Percentiles rank a stretch among this genome's conserved stretches.
These are phyloP conservation scores for Elsinoe perseae DNA, from an alignment of 2,329 filamentous ascomycete genomes.

Conservation along the genomic window DNA sequence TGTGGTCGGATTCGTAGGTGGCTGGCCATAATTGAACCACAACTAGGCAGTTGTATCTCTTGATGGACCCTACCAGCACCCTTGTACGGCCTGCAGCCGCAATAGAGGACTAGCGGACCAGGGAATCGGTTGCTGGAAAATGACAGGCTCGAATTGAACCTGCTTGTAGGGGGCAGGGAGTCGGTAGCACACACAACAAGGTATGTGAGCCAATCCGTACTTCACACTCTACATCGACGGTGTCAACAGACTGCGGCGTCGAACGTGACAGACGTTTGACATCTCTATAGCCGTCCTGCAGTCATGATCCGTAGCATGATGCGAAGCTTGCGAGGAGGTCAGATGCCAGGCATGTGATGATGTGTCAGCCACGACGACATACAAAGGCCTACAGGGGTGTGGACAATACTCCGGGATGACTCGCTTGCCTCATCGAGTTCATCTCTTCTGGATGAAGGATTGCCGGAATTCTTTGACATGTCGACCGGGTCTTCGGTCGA, in stretches of 20 bases:
- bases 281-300: background rate
- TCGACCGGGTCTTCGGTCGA: background rate
- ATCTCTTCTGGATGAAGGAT: background rate
- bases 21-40: background rate
- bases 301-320: background rate
- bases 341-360: background rate
- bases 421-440: background rate
- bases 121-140: slow-evolving; percentile 10
- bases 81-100: background rate
- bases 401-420: background rate
- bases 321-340: background rate
- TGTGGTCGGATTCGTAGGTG: background rate
- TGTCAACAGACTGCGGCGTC: background rate
- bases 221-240: background rate
- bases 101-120: background rate
- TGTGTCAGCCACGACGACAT: background rate
- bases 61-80: background rate
- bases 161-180: background rate
- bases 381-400: background rate
- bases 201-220: background rate
- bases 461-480: slow-evolving; percentile 3
- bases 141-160: slow-evolving; percentile 1
- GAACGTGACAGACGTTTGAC: background rate
- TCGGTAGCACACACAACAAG: background rate
- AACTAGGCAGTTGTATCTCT: background rate